Base-by-base conservation (phyloP, 2,329 filamentous ascomycete genomes). In the Trichoderma semiorbis region DNA sequence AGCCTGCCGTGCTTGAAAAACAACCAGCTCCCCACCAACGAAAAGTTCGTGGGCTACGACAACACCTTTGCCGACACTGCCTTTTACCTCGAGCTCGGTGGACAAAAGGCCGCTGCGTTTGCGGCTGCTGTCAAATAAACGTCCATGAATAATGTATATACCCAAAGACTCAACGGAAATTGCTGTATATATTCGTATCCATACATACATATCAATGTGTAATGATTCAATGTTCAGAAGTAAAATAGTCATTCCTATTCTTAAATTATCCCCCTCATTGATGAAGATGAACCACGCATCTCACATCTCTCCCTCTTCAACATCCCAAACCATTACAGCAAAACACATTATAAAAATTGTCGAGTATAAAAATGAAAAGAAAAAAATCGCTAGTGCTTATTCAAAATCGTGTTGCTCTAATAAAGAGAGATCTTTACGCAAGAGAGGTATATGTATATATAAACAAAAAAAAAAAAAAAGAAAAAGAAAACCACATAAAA, bases 1-100 rank as follows among this genome's bases (percentile, higher is more conserved):
- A 70, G 61, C 18, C n/a, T 70, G 61, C 57, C 69, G 2, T 70
- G 47, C 32, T n/a, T 70, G 1, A 65, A 70, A 14, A 61, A 11
- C 7, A 70, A 65, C 18, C 69, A 70, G 32, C 69, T 70, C 12
- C 69, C 69, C 7, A 65, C 60, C n/a, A 70, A 70, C 28, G 69
- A 70, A 12, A 70, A 70, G 14, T 65, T 70, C 24, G 69, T 70
- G 3, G 69, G 69, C 32, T 70, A 70, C 47, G 69, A 70, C 50
- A 65, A 65, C 26, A 28, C 8, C 2, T 70, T 70, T n/a, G 26
- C 69, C 3, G 55, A 63, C n/a, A 65, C 60, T 14, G n/a, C 24
- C 0, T 70, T 70, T 26, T 70, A 70, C n/a, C 50, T 70, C 3
- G 47, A 36, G n/a, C 60, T 70, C 18, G 69, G 69, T 1, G 61